Evolutionary conservation across 495 filamentous ascomycete genomes (phyloP), one percentile per base, ranked within the genome.

Genomic region (Schizothecium vesticola): DNA sequence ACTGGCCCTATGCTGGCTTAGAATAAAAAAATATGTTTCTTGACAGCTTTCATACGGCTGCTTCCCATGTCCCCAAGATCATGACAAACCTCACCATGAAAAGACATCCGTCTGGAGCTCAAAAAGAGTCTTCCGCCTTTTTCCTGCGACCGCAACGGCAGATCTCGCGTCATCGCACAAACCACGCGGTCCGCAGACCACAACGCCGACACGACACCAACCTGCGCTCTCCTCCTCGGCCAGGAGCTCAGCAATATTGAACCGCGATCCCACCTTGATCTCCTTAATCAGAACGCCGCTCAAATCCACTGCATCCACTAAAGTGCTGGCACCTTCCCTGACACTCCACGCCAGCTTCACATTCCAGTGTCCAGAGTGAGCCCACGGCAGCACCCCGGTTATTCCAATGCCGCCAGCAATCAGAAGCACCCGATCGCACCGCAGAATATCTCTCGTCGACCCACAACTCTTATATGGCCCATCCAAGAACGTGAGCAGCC

Each of bases 321-420:
- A 61, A 51, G 63, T 55, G 51, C 63, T 22, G 4, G 59, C 60
- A 1, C 56, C 68, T 51, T 63, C 72, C 69, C 69, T 73, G 10
- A 75, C 68, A 56, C 77, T 77, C 78, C 78, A 82, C 25, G 23
- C 62, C 21, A 84, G 66, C 66, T 81, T 82, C 26, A 74, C 70
- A 63, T 82, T 81, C 11, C 29, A 59, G 55, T 81, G 79, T 28
- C 64, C 33, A n/a, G n/a, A n/a, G 36, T 43, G 12, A 21, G 73
- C 56, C 25, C 63, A 78, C 6, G 77, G 71, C n/a, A 81, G 60
- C 19, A 77, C n/a, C 23, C 76, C 75, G 0, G 80, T 82, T 64
- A 83, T 79, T 29, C 81, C 81, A 60, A 83, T 79, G 13, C 80
- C 81, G 25, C 81, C 81, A 3, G 67, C 76, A 61, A 83, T 77